phyloP scores from a whole-genome alignment of 768 basidiomycete genomes.

The Exidia glandulosa region DNA sequence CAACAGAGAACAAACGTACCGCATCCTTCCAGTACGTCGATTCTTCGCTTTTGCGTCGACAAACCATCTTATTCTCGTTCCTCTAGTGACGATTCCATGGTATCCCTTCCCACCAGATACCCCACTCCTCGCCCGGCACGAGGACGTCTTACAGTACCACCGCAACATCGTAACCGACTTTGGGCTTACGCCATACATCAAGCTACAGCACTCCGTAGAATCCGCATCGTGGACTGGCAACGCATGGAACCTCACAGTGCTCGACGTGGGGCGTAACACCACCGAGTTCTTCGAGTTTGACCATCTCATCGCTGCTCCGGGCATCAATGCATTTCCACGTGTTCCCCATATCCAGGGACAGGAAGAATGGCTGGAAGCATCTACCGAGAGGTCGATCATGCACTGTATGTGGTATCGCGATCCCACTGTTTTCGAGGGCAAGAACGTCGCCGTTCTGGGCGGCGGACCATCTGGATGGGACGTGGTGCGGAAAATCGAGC shows the following conservation, averaged over 20 bases:
- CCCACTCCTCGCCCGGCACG: slow-evolving; percentile 38
- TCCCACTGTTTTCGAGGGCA: slow-evolving; percentile 31
- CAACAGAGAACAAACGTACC: slow-evolving; percentile 45
- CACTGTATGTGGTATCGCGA: slow-evolving; percentile 46
- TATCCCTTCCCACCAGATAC: slow-evolving; percentile 42
- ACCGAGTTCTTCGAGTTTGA: slow-evolving; percentile 25
- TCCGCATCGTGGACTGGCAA: slow-evolving; percentile 35
- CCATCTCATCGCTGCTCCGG: slow-evolving; percentile 44
- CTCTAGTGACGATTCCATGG: slow-evolving; percentile 42
- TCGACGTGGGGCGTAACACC: background rate
- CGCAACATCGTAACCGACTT: slow-evolving; percentile 28
- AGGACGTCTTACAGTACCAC: slow-evolving; percentile 37
- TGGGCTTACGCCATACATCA: slow-evolving; percentile 31
- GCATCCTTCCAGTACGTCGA: slow-evolving; percentile 28
- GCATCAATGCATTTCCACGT: slow-evolving; percentile 43
- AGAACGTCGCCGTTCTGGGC: slow-evolving; percentile 39
- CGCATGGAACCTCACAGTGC: slow-evolving; percentile 34
- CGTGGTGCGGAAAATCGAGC: slow-evolving; percentile 30
- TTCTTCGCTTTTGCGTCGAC: background rate
- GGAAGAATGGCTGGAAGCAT: slow-evolving; percentile 39
- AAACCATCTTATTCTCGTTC: background rate
- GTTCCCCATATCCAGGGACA: slow-evolving; percentile 36
- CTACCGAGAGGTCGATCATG: slow-evolving; percentile 25
- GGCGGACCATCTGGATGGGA: slow-evolving; percentile 39
- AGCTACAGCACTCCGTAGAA: slow-evolving; percentile 32